A percentile compares a stretch with the other conserved stretches of the same genome.
Conservation (phyloP, 169 alveolate species). For the Plasmodium ovale region DNA sequence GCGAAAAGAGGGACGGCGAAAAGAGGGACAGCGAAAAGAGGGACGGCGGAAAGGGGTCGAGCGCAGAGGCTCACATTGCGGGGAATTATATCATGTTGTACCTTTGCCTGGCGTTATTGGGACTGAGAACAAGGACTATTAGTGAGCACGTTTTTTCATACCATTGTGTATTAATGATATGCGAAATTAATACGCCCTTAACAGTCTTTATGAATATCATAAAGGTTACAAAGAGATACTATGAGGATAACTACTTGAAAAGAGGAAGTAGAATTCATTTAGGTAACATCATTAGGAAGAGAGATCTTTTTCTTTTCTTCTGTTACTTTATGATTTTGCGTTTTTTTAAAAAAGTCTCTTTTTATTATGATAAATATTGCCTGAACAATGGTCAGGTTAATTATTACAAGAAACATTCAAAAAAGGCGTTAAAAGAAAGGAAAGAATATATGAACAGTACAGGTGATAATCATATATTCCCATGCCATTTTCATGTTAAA, state of each 20-base stretch:
- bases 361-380: too few relatives aligned
- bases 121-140: neutral
- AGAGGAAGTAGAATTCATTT: neutral
- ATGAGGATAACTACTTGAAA: constrained; percentile 12
- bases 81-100: constrained; percentile 7
- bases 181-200: constrained; percentile 48
- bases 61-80: neutral
- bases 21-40: too few relatives aligned
- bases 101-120: neutral
- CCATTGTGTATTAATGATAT: constrained; percentile 20
- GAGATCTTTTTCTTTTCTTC: constrained; percentile 19
- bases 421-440: too few relatives aligned
- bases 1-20: too few relatives aligned
- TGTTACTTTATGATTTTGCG: constrained; percentile 16
- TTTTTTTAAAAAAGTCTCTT: neutral
- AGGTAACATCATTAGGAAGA: constrained; percentile 5
- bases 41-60: neutral
- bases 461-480: too few relatives aligned
- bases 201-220: constrained; percentile 12
- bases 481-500: too few relatives aligned
- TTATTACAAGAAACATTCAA: too few relatives aligned
- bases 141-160: neutral
- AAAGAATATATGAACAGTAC: too few relatives aligned
- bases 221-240: constrained; percentile 13
- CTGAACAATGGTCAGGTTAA: too few relatives aligned